Evolutionary conservation across 2,329 filamentous ascomycete species (phyloP).

Genomic region (Pseudocercospora pini-densiflorae): DNA sequence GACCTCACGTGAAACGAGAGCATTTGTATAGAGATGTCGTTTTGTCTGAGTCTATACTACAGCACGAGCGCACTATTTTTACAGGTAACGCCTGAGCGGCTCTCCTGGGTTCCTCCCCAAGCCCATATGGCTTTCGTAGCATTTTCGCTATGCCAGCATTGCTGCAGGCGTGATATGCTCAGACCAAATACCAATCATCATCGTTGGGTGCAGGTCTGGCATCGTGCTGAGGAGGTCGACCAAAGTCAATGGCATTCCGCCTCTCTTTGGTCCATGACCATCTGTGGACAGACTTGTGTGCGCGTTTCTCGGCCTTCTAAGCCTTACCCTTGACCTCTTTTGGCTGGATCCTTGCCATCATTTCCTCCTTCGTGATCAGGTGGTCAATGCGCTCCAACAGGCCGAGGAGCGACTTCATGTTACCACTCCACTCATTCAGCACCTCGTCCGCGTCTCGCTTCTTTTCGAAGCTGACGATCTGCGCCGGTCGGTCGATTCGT

Average conservation of each 20-base stretch:
- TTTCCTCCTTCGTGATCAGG: slow-evolving; percentile 99
- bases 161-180: background rate
- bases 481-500: slow-evolving; percentile 92
- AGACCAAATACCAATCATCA: background rate
- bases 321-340: slow-evolving; percentile 27
- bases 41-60: background rate
- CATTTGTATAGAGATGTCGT: background rate
- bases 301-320: slow-evolving; percentile 12
- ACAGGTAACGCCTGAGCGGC: background rate
- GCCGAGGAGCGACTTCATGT: slow-evolving; percentile 92
- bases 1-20: background rate
- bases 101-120: background rate
- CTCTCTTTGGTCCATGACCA: background rate
- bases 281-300: background rate
- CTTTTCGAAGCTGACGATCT: slow-evolving; percentile 92
- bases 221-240: background rate
- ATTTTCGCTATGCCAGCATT: background rate
- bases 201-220: background rate
- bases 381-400: slow-evolving; percentile 92
- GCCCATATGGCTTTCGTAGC: background rate
- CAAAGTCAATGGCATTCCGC: background rate
- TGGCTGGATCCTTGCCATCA: slow-evolving; percentile 97
- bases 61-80: background rate
- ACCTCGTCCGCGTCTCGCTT: slow-evolving; percentile 94
- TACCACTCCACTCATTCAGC: slow-evolving; percentile 97